phyloP scores from a whole-genome alignment of 1,284 basidiomycete genomes.

The Pascua guehoae region DNA sequence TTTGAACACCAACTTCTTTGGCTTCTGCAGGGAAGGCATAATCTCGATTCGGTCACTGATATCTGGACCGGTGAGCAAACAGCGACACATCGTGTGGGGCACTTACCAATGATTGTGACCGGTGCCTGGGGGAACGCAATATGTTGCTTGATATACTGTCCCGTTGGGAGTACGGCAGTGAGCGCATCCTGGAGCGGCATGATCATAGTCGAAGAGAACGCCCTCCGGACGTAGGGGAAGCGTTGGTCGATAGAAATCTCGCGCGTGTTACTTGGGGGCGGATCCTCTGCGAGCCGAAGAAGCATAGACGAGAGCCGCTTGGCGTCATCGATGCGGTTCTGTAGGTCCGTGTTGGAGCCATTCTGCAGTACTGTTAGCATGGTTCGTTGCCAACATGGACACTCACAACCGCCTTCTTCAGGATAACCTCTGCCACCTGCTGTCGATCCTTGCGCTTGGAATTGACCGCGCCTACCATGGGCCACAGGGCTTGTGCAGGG shows the following conservation, averaged over 20 bases:
- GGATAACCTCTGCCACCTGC: slow-evolving; percentile 33
- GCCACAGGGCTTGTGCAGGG: slow-evolving; percentile 91
- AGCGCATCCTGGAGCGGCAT: slow-evolving; percentile 92
- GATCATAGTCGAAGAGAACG: slow-evolving; percentile 67
- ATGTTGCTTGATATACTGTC: slow-evolving; percentile 62
- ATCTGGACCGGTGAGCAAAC: slow-evolving; percentile 41
- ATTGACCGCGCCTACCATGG: slow-evolving; percentile 82
- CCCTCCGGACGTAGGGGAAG: slow-evolving; percentile 60
- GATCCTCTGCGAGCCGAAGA: slow-evolving; percentile 41
- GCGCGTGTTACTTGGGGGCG: slow-evolving; percentile 34
- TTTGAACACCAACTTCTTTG: slow-evolving; percentile 82
- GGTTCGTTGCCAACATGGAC: too few relatives aligned
- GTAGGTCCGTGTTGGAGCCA: slow-evolving; percentile 1
- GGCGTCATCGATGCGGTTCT: slow-evolving; percentile 51
- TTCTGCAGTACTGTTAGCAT: slow-evolving; percentile 3
- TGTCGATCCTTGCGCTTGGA: slow-evolving; percentile 69
- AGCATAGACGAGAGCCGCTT: slow-evolving; percentile 30
- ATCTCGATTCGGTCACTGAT: slow-evolving; percentile 88
- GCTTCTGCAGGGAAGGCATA: slow-evolving; percentile 89
- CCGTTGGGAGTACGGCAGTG: slow-evolving; percentile 76
- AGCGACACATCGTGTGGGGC: not conserved
- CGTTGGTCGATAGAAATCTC: slow-evolving; percentile 43
- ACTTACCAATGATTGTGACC: slow-evolving; percentile 71
- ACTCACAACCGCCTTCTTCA: slow-evolving; percentile 41
- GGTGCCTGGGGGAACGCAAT: slow-evolving; percentile 76